These are phyloP conservation scores for Aspergillus avenaceus DNA, from an alignment of 495 filamentous ascomycete genomes.

Conservation along the genomic window DNA sequence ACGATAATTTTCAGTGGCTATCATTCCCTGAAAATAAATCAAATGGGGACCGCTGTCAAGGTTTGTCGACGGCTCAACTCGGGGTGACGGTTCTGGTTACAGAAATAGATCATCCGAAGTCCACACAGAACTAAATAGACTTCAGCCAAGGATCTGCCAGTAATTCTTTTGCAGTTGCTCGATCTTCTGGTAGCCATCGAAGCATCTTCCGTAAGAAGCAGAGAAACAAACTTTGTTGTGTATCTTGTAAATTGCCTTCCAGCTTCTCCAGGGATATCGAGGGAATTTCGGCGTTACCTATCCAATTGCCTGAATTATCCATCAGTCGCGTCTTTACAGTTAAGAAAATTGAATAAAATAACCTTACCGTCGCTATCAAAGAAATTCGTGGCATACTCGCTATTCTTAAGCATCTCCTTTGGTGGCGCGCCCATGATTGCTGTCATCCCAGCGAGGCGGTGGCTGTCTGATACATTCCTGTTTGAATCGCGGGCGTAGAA, in stretches of 20 bases:
- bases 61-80: no score
- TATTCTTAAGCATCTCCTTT: conserved; percentile 26
- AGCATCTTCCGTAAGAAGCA: conserved; percentile 38
- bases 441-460: conserved; percentile 41
- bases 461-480: conserved; percentile 22
- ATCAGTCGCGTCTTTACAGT: not conserved
- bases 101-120: no score
- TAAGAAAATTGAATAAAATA: not conserved
- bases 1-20: no score
- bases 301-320: conserved; percentile 13
- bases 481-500: conserved; percentile 36
- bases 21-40: no score
- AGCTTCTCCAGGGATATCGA: conserved; percentile 12
- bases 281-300: conserved; percentile 6
- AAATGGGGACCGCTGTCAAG: no score
- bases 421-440: conserved; percentile 40
- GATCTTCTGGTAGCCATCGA: conserved; percentile 35
- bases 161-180: conserved; percentile 36
- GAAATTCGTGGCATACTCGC: conserved; percentile 21
- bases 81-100: no score
- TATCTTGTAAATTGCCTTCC: conserved; percentile 23
- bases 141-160: conserved; percentile 23
- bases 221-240: conserved; percentile 32
- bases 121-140: conserved; percentile 2
- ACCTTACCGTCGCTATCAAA: conserved; percentile 21